Percentiles rank a stretch among this genome's conserved stretches.
Evolutionary conservation across 805 yeast species (phyloP).

Genomic region (Yamadazyma paraphyllophila): DNA sequence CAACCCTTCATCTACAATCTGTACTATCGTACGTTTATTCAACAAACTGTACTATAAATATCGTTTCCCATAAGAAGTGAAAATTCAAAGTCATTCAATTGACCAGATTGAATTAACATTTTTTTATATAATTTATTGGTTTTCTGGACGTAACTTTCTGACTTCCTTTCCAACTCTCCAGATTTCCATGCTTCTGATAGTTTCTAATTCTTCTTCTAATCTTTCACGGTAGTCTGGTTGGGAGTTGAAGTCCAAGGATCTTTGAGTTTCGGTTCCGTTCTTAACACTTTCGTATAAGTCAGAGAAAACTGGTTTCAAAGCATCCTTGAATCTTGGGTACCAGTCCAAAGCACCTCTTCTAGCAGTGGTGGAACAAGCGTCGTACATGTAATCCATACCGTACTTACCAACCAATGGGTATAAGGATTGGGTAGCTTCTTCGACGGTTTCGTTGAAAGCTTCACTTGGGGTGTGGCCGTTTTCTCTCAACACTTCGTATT

Average conservation of each 20-base stretch:
- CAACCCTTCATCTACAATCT: not conserved
- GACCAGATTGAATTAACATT: conserved; percentile 13
- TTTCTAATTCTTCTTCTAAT: conserved; percentile 89
- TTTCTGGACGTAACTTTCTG: conserved; percentile 99
- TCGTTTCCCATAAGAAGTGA: conserved; percentile 18
- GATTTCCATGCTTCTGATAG: conserved; percentile 97
- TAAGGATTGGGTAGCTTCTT: conserved; percentile 99
- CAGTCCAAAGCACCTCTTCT: conserved; percentile 99
- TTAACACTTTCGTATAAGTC: conserved; percentile 92
- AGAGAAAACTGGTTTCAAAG: conserved; percentile 97
- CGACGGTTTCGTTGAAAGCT: conserved; percentile 99
- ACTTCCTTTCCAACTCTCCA: conserved; percentile 99
- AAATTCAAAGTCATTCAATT: conserved; percentile 16
- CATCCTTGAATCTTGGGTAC: conserved; percentile 99
- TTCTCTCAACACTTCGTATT: conserved; percentile 99
- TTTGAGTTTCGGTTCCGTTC: conserved; percentile 96
- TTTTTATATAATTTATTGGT: conserved; percentile 55
- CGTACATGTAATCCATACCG: conserved; percentile 99
- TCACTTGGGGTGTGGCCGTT: conserved; percentile 99
- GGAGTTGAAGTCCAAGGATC: conserved; percentile 98
- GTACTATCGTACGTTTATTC: conserved; percentile 36
- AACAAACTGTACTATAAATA: conserved; percentile 30
- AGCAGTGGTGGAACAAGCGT: conserved; percentile 99
- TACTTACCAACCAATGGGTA: conserved; percentile 98
- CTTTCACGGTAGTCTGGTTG: conserved; percentile 96